Evolutionary conservation across 768 basidiomycete species (phyloP).

Genomic region (Suillus placidus): DNA sequence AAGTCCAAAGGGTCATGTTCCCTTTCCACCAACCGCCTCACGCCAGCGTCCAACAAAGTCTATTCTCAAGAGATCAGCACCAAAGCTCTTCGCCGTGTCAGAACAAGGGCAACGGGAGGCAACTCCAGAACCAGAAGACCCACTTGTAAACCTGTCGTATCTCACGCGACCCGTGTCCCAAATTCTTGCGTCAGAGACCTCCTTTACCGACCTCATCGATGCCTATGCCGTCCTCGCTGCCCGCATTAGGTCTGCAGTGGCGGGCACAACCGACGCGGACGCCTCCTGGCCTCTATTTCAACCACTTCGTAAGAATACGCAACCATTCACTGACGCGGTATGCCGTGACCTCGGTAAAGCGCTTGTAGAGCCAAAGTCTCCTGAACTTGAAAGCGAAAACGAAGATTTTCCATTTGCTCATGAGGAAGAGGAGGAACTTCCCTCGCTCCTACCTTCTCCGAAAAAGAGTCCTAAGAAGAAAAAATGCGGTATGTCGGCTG

Average conservation of each 20-base stretch:
- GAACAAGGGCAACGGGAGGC: conserved; percentile 57
- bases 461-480: conserved; percentile 65
- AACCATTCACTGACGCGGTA: conserved; percentile 57
- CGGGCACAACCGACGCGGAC: conserved; percentile 51
- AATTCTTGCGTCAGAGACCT: conserved; percentile 53
- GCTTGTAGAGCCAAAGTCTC: conserved; percentile 54
- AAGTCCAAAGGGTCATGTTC: conserved; percentile 27
- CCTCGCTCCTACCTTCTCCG: conserved; percentile 62
- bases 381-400: conserved; percentile 26
- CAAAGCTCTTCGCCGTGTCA: conserved; percentile 36
- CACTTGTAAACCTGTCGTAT: conserved; percentile 63
- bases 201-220: conserved; percentile 64
- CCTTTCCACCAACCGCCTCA: conserved; percentile 36
- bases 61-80: conserved; percentile 64
- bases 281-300: conserved; percentile 74
- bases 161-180: conserved; percentile 64
- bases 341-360: conserved; percentile 70
- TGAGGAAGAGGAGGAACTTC: conserved; percentile 30
- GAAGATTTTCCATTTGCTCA: conserved; percentile 14
- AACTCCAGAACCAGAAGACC: conserved; percentile 78
- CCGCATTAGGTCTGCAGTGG: conserved; percentile 55
- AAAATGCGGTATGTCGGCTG: conserved; percentile 72
- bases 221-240: conserved; percentile 73
- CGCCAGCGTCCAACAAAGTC: conserved; percentile 57
- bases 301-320: conserved; percentile 59